phyloP scores from a whole-genome alignment of 208 protist species.

The Leishmania amazonensis region DNA sequence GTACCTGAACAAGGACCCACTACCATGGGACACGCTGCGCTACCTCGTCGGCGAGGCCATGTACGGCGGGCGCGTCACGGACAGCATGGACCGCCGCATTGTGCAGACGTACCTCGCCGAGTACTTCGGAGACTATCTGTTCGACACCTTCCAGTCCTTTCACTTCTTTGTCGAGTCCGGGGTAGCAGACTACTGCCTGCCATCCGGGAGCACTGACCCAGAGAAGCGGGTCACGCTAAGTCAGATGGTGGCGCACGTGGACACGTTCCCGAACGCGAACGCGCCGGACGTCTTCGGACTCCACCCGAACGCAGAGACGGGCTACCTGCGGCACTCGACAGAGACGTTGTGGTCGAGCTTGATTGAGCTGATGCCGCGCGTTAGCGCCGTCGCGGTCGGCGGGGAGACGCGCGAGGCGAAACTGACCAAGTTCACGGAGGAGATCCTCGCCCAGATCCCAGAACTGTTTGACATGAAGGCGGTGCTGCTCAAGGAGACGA shows the following conservation, averaged over 20 bases:
- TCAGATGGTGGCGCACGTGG: slow-evolving; percentile 93
- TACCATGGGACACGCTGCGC: slow-evolving; percentile 98
- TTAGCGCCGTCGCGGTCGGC: slow-evolving; percentile 41
- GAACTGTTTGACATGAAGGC: slow-evolving; percentile 92
- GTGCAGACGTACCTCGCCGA: slow-evolving; percentile 99
- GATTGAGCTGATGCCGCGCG: slow-evolving; percentile 96
- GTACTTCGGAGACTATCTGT: slow-evolving; percentile 99
- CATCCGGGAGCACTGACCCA: slow-evolving; percentile 70
- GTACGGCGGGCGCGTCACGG: slow-evolving; percentile 99
- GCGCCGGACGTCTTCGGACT: slow-evolving; percentile 98
- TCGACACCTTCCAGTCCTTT: slow-evolving; percentile 99
- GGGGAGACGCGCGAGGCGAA: slow-evolving; percentile 89
- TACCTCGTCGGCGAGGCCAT: slow-evolving; percentile 99
- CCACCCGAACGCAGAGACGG: slow-evolving; percentile 99
- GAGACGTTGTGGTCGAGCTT: slow-evolving; percentile 95
- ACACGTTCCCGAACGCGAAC: slow-evolving; percentile 94
- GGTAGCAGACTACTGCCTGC: slow-evolving; percentile 92
- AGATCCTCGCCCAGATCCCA: slow-evolving; percentile 93
- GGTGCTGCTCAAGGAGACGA: slow-evolving; percentile 69
- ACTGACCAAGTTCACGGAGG: slow-evolving; percentile 86
- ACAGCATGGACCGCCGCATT: slow-evolving; percentile 97
- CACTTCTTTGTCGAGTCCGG: slow-evolving; percentile 95
- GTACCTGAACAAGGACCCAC: slow-evolving; percentile 91
- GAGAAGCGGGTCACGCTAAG: slow-evolving; percentile 70
- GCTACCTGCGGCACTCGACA: slow-evolving; percentile 95